Evolutionary conservation across 2,329 filamentous ascomycete genomes (phyloP), one percentile per base, ranked within the genome.

Genomic region (Thermomyces lanuginosus): DNA sequence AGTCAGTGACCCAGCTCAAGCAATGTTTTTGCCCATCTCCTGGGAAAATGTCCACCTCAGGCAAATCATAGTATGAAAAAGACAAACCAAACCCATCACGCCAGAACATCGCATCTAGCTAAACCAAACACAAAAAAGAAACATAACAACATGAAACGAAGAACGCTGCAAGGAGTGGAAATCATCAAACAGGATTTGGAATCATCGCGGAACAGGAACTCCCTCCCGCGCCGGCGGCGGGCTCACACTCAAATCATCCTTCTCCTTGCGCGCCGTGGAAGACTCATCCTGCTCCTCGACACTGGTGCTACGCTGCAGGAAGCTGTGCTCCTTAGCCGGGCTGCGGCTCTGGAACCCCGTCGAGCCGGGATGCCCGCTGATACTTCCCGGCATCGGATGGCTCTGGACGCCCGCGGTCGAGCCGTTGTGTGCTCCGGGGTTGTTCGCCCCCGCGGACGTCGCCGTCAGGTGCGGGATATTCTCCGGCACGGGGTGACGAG

Each of bases 401-500:
- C 42, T 51, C 27, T 51, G 48, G 12, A 41, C 33, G 22, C 35
- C 44, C 5, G 26, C 26, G 6, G 26, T 18, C 41, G 25, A 18
- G 4, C 39, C 38, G 17, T 43, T 48, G 33, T 48, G 41, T 14
- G 40, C 34, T 11, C 50, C 40, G 24, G 55, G 41, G 30, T 48
- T 53, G 27, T 44, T 46, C 29, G 48, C 40, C 20, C 49, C 46
- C 16, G 49, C 54, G 45, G 56, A 66, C 34, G 76, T 74, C 30
- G 76, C 76, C 22, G 76, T 73, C 41, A 86, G 69, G 61, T 92
- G 83, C 16, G 84, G 84, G 55, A 93, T 92, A 55, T 91, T 91
- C 60, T 92, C 83, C 40, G 84, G 83, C 27, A 84, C 76, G 29
- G 89, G 89, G 56, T 98, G 89, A 60, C 92, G 77, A 46, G 81